Conservation (phyloP, 345 rosid genomes). For the Eucalyptus cloeziana region DNA sequence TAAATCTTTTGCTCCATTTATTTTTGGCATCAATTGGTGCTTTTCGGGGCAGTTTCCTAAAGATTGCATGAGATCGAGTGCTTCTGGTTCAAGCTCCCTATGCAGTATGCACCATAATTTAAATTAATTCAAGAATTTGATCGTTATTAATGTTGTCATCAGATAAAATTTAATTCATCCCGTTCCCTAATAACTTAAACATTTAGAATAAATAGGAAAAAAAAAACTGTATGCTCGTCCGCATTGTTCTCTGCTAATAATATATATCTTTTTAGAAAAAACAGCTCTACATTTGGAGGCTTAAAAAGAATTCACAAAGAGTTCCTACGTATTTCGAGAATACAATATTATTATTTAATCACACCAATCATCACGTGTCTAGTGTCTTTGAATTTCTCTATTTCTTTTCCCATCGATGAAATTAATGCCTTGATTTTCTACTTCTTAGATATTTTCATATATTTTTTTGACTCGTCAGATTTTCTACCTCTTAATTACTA, state of each 20-base stretch:
- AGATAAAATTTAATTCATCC: not conserved
- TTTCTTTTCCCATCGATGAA: not conserved
- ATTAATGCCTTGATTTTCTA: not conserved
- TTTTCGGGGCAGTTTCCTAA: not conserved
- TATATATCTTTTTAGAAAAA: not conserved
- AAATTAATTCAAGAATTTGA: not conserved
- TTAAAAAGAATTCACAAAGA: not conserved
- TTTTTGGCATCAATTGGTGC: not conserved
- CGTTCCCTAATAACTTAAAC: not conserved
- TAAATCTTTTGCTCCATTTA: not conserved
- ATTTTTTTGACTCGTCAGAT: not conserved
- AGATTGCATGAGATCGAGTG: not conserved
- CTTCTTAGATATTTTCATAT: not conserved
- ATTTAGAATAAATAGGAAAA: not conserved
- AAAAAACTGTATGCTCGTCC: not conserved
- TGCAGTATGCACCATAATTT: not conserved
- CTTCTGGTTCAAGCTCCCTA: not conserved
- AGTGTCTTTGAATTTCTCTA: not conserved
- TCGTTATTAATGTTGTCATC: not conserved
- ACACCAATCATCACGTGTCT: not conserved
- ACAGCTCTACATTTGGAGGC: not conserved
- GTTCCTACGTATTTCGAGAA: not conserved
- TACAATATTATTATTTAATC: not conserved
- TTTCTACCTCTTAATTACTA: not conserved
- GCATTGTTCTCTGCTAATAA: not conserved